Conservation (phyloP, 2,329 filamentous ascomycete genomes). For the Cercospora nicotianae region DNA sequence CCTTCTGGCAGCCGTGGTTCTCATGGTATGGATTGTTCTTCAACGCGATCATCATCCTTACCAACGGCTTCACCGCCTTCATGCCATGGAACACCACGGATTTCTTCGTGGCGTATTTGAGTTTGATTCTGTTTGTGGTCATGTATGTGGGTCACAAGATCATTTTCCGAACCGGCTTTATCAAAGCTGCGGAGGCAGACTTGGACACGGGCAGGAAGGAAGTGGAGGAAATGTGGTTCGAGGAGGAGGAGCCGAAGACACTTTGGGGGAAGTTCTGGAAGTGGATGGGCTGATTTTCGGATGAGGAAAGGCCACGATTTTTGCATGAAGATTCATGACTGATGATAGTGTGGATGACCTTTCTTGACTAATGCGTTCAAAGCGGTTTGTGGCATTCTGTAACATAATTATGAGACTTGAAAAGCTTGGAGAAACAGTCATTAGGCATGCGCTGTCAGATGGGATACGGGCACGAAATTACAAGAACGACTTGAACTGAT, state of each 20-base stretch:
- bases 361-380: background rate
- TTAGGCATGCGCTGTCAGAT: background rate
- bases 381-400: background rate
- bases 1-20: slow-evolving; percentile 67
- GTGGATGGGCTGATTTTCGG: slow-evolving; percentile 26
- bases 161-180: slow-evolving; percentile 48
- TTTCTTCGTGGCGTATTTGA: slow-evolving; percentile 73
- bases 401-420: background rate
- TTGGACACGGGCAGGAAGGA: slow-evolving; percentile 44
- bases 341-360: background rate
- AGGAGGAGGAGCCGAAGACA: slow-evolving; percentile 37
- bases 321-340: background rate
- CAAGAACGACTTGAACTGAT: background rate
- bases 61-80: slow-evolving; percentile 76
- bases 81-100: slow-evolving; percentile 67
- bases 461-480: background rate
- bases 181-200: slow-evolving; percentile 46
- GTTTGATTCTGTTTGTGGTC: slow-evolving; percentile 68
- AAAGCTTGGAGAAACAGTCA: background rate
- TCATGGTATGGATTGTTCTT: slow-evolving; percentile 66
- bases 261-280: slow-evolving; percentile 38
- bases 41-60: slow-evolving; percentile 70
- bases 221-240: slow-evolving; percentile 39
- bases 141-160: slow-evolving; percentile 73
- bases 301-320: background rate